A percentile compares a stretch with the other conserved stretches of the same genome.
phyloP scores from a whole-genome alignment of 139 green algal species.

The Diplosphaera chodatii region DNA sequence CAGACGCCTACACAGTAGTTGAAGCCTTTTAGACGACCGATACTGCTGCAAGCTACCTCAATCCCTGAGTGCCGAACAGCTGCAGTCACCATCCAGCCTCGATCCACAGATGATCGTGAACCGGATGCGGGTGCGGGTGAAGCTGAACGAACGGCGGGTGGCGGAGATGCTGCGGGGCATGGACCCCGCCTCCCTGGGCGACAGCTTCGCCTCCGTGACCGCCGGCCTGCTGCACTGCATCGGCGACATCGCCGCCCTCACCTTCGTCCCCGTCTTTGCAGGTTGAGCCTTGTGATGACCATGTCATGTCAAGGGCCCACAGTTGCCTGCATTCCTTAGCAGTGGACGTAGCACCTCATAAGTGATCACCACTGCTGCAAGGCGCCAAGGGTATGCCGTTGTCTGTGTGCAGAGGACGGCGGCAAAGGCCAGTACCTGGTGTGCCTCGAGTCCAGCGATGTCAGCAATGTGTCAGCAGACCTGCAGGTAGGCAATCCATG shows the following conservation, averaged over 20 bases:
- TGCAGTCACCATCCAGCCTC: too few species aligned
- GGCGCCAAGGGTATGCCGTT: too few species aligned
- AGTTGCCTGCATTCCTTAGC: too few species aligned
- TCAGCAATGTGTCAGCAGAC: slow-evolving; percentile 51
- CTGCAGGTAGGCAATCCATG: too few species aligned
- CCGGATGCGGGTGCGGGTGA: slow-evolving; percentile 39
- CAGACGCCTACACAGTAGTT: too few species aligned
- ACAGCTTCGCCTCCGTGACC: slow-evolving; percentile 27
- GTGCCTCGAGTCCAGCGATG: slow-evolving; percentile 56
- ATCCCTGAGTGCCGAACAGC: too few species aligned
- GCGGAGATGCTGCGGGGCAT: slow-evolving; percentile 47
- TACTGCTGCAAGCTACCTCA: too few species aligned
- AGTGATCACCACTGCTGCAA: background rate
- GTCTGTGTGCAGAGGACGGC: slow-evolving; percentile 11
- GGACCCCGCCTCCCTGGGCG: slow-evolving; percentile 21
- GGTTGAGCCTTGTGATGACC: background rate
- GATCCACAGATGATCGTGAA: slow-evolving; percentile 44
- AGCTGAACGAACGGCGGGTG: slow-evolving; percentile 57
- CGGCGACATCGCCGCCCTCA: slow-evolving; percentile 57
- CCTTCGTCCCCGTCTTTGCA: slow-evolving; percentile 21
- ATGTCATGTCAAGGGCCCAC: slow-evolving; percentile 1
- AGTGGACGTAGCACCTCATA: too few species aligned
- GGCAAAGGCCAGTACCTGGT: slow-evolving; percentile 36
- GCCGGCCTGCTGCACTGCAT: slow-evolving; percentile 47
- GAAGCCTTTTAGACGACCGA: too few species aligned